A percentile compares a stretch with the other conserved stretches of the same genome.
These are phyloP conservation scores for Euclidium syriacum DNA, from an alignment of 345 rosid genomes.

Conservation along the genomic window DNA sequence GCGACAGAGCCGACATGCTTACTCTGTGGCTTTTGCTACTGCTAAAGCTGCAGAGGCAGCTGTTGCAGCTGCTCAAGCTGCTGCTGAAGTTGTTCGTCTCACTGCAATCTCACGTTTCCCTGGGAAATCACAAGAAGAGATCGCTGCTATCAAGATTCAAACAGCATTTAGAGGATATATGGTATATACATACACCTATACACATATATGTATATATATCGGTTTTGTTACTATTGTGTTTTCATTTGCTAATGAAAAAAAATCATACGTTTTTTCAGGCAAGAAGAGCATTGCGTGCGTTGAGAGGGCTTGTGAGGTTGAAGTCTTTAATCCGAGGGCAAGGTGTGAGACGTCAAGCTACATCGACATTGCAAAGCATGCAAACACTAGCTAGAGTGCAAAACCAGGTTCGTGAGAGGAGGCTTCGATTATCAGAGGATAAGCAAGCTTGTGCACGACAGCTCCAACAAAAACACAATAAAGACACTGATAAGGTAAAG, in stretches of 20 bases:
- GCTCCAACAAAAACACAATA: slow-evolving; percentile 57
- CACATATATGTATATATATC: no score
- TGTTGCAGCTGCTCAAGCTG: slow-evolving; percentile 53
- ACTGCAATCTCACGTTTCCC: slow-evolving; percentile 37
- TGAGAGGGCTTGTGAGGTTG: slow-evolving; percentile 81
- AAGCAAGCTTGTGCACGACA: slow-evolving; percentile 60
- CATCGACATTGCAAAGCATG: slow-evolving; percentile 77
- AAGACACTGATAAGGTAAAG: slow-evolving; percentile 48
- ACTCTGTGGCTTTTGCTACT: slow-evolving; percentile 63
- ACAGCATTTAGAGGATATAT: slow-evolving; percentile 67
- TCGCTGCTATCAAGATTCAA: slow-evolving; percentile 71
- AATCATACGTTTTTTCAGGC: slow-evolving; percentile 43
- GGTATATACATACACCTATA: no score
- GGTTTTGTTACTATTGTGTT: not conserved
- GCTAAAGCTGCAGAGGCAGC: slow-evolving; percentile 67
- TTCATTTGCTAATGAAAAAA: not conserved
- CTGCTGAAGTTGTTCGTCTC: slow-evolving; percentile 61
- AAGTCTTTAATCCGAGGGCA: slow-evolving; percentile 65
- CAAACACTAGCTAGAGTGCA: slow-evolving; percentile 81
- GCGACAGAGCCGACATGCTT: slow-evolving; percentile 57
- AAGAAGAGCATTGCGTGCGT: slow-evolving; percentile 79
- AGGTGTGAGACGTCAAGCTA: slow-evolving; percentile 76
- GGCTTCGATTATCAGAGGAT: slow-evolving; percentile 73
- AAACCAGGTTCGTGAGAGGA: slow-evolving; percentile 67
- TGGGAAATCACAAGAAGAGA: slow-evolving; percentile 63